Percentiles rank a stretch among this genome's conserved stretches.
Conservation (phyloP, 129 eudicot species). For the Flaveria linearis region DNA sequence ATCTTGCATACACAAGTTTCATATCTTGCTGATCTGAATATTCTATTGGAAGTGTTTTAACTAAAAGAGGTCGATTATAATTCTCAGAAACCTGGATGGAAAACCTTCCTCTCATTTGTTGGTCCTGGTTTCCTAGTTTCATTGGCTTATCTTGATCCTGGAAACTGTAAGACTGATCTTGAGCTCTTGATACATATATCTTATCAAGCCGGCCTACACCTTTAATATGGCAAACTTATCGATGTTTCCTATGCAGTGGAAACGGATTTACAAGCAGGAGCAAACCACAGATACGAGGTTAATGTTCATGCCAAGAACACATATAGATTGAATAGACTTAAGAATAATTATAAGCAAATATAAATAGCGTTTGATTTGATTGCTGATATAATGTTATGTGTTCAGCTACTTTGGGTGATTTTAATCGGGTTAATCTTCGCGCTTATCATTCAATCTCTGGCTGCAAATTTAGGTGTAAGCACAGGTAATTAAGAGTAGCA, state of each 20-base stretch:
- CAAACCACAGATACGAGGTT: slow-evolving; percentile 87
- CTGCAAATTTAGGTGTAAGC: slow-evolving; percentile 93
- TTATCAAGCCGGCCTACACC: neutral
- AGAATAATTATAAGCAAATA: neutral
- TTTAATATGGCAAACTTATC: neutral
- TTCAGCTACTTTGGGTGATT: slow-evolving; percentile 90
- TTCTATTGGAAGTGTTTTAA: neutral
- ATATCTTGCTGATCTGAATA: neutral
- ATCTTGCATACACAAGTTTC: neutral
- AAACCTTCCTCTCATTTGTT: slow-evolving; percentile 61
- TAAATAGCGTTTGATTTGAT: neutral
- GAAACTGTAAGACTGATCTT: slow-evolving; percentile 61
- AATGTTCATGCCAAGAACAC: slow-evolving; percentile 2
- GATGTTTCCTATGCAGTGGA: slow-evolving; percentile 64
- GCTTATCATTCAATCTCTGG: slow-evolving; percentile 90
- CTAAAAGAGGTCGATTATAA: neutral
- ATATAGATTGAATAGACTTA: too few relatives aligned
- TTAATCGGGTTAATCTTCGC: slow-evolving; percentile 87
- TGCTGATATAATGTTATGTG: neutral
- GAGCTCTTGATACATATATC: neutral
- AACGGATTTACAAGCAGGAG: slow-evolving; percentile 98
- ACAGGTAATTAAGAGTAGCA: slow-evolving; percentile 48
- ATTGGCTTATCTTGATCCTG: slow-evolving; percentile 95
- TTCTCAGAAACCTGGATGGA: slow-evolving; percentile 83
- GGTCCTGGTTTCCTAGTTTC: slow-evolving; percentile 99